Percentiles rank a stretch among this genome's conserved stretches.
Conservation (phyloP, 2,329 filamentous ascomycete species). For the Aspergillus tanneri region DNA sequence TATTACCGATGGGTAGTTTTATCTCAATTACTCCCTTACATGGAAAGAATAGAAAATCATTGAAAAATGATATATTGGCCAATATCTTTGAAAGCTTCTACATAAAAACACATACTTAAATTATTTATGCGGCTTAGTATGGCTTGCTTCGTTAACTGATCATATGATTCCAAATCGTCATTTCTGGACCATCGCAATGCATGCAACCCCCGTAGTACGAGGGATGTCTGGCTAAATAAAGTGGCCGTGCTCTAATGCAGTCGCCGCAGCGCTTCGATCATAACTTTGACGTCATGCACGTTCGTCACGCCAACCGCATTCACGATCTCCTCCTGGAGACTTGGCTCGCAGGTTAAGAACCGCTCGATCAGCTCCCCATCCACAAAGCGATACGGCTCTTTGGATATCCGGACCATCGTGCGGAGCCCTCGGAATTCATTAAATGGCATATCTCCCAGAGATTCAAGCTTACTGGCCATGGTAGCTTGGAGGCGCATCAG, state of each 20-base stretch:
- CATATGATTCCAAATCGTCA: too few relatives aligned
- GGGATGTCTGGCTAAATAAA: background rate
- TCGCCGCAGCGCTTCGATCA: slow-evolving; percentile 57
- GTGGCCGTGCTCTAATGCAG: slow-evolving; percentile 43
- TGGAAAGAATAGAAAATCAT: too few relatives aligned
- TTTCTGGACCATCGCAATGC: background rate
- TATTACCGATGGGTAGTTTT: background rate
- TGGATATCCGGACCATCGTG: slow-evolving; percentile 66
- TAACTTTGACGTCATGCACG: slow-evolving; percentile 60
- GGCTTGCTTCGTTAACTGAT: too few relatives aligned
- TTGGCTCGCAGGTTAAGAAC: slow-evolving; percentile 71
- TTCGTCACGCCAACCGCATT: slow-evolving; percentile 53
- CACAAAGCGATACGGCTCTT: slow-evolving; percentile 81
- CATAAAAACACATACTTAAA: too few relatives aligned
- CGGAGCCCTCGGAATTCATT: slow-evolving; percentile 78
- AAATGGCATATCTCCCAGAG: slow-evolving; percentile 73
- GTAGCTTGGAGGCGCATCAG: slow-evolving; percentile 76
- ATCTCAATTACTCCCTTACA: too few relatives aligned
- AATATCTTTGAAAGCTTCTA: too few relatives aligned
- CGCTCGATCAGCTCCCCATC: slow-evolving; percentile 88
- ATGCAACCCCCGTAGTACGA: background rate
- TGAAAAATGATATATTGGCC: too few relatives aligned
- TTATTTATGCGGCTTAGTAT: too few relatives aligned
- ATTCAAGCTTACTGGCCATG: slow-evolving; percentile 65
- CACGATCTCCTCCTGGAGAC: slow-evolving; percentile 55